Conservation (phyloP, 495 filamentous ascomycete species). For the Aspergillus kassunensis region DNA sequence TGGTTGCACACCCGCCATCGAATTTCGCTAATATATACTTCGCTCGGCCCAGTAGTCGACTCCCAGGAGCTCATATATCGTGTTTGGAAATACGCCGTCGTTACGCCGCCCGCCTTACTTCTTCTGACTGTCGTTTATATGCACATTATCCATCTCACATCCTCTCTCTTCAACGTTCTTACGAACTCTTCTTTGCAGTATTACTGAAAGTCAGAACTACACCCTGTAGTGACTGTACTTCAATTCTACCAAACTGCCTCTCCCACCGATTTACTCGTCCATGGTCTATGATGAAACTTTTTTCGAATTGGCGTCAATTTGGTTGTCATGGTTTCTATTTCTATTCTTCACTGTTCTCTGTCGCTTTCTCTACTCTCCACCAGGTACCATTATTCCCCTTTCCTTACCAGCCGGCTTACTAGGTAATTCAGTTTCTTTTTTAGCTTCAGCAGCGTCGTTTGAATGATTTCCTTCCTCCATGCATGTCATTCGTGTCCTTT, state of each 20-base stretch:
- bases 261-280: not conserved
- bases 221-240: not conserved
- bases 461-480: too few relatives aligned
- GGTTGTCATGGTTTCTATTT: constrained; percentile 8
- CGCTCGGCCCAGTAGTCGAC: not conserved
- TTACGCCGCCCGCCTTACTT: not conserved
- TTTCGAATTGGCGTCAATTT: constrained; percentile 19
- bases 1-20: constrained; percentile 83
- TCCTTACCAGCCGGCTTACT: not conserved
- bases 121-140: constrained; percentile 2
- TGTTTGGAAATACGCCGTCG: not conserved
- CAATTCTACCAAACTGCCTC: not conserved
- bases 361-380: constrained; percentile 1
- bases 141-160: not conserved
- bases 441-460: too few relatives aligned
- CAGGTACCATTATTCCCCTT: constrained; percentile 5
- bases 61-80: not conserved
- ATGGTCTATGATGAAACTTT: constrained; percentile 17
- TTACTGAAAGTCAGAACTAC: not conserved
- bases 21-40: constrained; percentile 69
- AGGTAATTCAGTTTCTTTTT: too few relatives aligned
- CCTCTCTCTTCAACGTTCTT: not conserved
- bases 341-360: not conserved
- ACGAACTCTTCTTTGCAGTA: not conserved
- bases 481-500: too few relatives aligned